A percentile compares a stretch with the other conserved stretches of the same genome.
Evolutionary conservation across 2,329 filamentous ascomycete genomes (phyloP).

Genomic region (Fusarium solani-melongenae): DNA sequence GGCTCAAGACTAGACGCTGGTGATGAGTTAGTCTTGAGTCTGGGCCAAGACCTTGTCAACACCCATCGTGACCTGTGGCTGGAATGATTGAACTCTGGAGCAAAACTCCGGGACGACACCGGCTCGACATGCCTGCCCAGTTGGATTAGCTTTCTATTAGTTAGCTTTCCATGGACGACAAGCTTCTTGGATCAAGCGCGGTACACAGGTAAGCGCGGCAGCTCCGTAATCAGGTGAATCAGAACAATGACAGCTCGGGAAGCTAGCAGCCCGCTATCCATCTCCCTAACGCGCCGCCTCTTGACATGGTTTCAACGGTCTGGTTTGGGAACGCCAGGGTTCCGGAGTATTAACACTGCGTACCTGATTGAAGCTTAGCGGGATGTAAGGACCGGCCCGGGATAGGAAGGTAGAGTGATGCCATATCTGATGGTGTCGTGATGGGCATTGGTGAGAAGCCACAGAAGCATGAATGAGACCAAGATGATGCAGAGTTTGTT

Average conservation of each 20-base stretch:
- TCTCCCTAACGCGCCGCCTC: not conserved
- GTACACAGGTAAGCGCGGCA: not conserved
- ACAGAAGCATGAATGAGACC: not conserved
- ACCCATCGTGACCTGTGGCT: not conserved
- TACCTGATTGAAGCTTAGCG: not conserved
- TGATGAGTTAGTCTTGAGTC: not conserved
- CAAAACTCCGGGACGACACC: not conserved
- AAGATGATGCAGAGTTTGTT: not conserved
- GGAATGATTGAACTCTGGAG: not conserved
- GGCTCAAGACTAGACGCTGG: not conserved
- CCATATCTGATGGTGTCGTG: not conserved
- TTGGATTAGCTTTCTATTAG: not conserved
- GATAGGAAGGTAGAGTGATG: not conserved
- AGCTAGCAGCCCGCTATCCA: not conserved
- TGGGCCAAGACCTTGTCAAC: not conserved
- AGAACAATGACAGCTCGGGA: not conserved
- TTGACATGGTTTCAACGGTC: constrained; percentile 1
- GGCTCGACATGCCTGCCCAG: not conserved
- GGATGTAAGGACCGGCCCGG: not conserved
- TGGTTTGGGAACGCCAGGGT: not conserved
- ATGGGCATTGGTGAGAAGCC: not conserved
- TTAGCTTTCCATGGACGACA: not conserved
- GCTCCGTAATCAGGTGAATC: not conserved
- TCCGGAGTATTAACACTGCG: not conserved
- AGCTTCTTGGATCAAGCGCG: not conserved